Evolutionary conservation across 2,329 filamentous ascomycete species (phyloP).

Genomic region (Alternaria gaisen): DNA sequence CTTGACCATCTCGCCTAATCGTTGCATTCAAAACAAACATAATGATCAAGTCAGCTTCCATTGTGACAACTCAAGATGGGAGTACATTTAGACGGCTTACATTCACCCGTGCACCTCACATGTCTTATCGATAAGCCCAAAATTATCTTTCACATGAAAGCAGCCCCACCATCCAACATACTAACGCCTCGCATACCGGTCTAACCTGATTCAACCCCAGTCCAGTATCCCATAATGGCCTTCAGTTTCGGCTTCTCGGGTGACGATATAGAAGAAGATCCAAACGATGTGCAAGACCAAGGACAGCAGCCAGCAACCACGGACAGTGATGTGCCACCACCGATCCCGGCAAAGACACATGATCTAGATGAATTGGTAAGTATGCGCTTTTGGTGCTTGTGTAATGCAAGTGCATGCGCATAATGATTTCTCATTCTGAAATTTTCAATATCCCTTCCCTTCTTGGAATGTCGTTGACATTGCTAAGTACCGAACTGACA

Average conservation of each 20-base stretch:
- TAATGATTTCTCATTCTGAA: neutral
- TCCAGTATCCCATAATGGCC: conserved; percentile 32
- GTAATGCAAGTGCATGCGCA: neutral
- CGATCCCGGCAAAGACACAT: conserved; percentile 53
- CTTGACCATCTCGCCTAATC: neutral
- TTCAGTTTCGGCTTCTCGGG: conserved; percentile 68
- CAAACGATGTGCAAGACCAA: conserved; percentile 42
- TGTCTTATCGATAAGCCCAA: conserved; percentile 37
- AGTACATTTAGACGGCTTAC: neutral
- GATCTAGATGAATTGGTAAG: conserved; percentile 60
- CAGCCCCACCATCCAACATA: conserved; percentile 2
- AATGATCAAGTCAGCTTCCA: neutral
- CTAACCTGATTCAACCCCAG: neutral
- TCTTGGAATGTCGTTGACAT: fast-evolving
- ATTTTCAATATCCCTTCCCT: neutral
- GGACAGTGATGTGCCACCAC: conserved; percentile 34
- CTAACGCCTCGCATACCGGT: neutral
- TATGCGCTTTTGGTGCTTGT: conserved; percentile 1
- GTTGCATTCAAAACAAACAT: neutral
- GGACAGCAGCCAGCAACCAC: conserved; percentile 5
- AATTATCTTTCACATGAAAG: conserved; percentile 25
- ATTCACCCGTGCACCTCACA: conserved; percentile 28
- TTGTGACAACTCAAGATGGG: neutral
- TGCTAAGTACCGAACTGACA: neutral
- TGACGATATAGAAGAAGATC: conserved; percentile 65